Conservation (phyloP, 176 grass and related monocot species). For the Phragmites australis region DNA sequence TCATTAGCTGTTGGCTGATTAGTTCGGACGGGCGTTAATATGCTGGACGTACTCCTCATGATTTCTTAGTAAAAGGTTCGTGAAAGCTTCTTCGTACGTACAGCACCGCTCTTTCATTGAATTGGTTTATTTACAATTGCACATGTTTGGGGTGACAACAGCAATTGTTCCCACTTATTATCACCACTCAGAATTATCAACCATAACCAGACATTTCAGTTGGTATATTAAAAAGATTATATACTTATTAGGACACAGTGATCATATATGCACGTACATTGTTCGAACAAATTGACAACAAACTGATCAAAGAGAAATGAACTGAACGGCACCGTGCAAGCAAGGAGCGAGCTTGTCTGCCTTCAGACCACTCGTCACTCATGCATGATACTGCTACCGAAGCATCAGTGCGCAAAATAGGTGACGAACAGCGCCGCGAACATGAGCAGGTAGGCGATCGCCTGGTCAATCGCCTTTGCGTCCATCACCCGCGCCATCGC, state of each 20-base stretch:
- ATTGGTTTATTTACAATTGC: no score
- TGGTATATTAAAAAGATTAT: no score
- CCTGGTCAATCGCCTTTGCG: constrained; percentile 20
- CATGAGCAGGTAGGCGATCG: constrained; percentile 39
- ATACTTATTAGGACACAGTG: neutral
- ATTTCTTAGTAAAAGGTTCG: no score
- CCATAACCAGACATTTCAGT: no score
- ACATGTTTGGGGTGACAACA: neutral
- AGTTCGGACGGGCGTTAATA: no score
- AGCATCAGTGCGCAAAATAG: constrained; percentile 6
- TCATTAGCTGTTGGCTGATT: no score
- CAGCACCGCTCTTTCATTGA: no score
- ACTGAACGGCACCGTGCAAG: neutral
- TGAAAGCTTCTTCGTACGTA: no score
- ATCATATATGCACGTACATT: neutral
- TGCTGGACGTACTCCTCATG: no score
- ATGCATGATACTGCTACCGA: neutral
- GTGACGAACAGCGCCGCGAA: constrained; percentile 27
- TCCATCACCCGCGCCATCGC: neutral
- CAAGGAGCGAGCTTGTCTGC: neutral
- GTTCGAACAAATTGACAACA: neutral
- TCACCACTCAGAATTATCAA: neutral
- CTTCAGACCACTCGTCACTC: neutral
- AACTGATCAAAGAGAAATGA: neutral
- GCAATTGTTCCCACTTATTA: neutral